Conservation (phyloP, 2,329 filamentous ascomycete genomes). For the Lecanoromycetidae sp. region DNA sequence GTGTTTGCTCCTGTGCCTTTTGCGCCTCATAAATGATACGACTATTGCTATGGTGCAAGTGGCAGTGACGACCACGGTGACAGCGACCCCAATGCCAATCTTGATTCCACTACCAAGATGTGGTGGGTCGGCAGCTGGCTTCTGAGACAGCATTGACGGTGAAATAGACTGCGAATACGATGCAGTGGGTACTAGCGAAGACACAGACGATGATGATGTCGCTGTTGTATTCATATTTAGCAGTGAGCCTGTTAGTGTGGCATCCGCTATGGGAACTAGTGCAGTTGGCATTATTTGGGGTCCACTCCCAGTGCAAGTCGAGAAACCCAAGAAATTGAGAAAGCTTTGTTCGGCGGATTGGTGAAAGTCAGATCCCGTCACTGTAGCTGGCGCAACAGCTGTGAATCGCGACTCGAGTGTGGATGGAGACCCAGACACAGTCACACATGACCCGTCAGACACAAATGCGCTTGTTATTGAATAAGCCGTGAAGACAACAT, state of each 20-base stretch:
- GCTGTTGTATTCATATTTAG: neutral
- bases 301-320: neutral
- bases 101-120: neutral
- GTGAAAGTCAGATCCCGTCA: neutral
- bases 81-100: neutral
- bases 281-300: neutral
- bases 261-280: neutral
- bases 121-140: neutral
- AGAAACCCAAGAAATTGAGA: neutral
- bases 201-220: neutral
- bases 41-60: too few species aligned
- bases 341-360: neutral
- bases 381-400: neutral
- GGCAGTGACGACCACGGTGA: neutral
- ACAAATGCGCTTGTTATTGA: neutral
- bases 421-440: neutral
- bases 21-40: too few species aligned
- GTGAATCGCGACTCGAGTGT: neutral
- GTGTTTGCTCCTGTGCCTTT: too few species aligned
- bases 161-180: neutral
- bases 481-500: neutral
- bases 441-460: neutral
- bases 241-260: neutral
- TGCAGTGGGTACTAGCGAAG: too few species aligned
- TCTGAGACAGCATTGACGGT: neutral